A percentile compares a stretch with the other conserved stretches of the same genome.
Conservation (phyloP, 116 monocot genomes). For the Papilionanthe hybrid region DNA sequence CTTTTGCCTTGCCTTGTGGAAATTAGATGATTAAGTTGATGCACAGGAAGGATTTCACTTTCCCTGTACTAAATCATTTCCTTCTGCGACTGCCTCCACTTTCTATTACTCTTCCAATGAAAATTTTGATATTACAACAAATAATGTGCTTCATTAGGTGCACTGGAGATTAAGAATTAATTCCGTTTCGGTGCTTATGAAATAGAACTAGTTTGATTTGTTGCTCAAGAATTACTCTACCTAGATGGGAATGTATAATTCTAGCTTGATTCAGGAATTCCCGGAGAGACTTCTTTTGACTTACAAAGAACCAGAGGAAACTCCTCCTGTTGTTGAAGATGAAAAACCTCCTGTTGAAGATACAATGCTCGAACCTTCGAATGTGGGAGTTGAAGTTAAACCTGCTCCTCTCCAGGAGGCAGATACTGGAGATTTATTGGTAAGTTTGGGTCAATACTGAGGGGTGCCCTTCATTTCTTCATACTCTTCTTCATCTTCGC, state of each 20-base stretch:
- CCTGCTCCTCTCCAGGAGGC: conserved; percentile 10
- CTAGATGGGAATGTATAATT: neutral
- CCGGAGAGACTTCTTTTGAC: conserved; percentile 93
- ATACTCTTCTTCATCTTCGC: neutral
- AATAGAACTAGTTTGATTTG: neutral
- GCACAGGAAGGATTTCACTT: too few relatives aligned
- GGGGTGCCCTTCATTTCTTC: neutral
- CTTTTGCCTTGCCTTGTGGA: neutral
- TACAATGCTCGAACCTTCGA: conserved; percentile 9
- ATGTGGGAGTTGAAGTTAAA: conserved; percentile 25
- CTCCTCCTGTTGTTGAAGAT: conserved; percentile 16
- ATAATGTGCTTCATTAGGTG: neutral
- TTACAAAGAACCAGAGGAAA: conserved; percentile 77
- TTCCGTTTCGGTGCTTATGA: neutral
- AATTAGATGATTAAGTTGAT: neutral
- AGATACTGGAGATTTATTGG: conserved; percentile 58
- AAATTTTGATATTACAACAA: neutral
- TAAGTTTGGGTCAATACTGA: conserved; percentile 11
- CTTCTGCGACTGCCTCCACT: neutral
- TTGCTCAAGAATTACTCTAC: neutral
- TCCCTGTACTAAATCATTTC: neutral
- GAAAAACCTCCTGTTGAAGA: conserved; percentile 32
- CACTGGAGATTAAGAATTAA: neutral
- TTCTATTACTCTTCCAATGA: neutral
- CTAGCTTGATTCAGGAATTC: conserved; percentile 54